These are phyloP conservation scores for Colletotrichum sublineola DNA, from an alignment of 2,329 filamentous ascomycete genomes.

Conservation along the genomic window DNA sequence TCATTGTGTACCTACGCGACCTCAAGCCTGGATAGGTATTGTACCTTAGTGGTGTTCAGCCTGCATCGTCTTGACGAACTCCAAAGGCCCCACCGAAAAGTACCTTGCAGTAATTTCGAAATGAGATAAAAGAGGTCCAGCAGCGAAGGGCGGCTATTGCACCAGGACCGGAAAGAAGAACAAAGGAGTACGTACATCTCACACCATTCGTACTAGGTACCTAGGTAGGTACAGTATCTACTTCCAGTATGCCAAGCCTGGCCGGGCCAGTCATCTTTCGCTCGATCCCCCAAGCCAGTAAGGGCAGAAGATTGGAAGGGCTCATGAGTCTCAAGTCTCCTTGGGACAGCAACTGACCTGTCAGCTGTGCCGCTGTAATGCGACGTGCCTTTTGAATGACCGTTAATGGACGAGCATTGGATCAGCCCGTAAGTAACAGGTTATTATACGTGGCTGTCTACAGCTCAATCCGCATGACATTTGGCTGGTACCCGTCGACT, in stretches of 20 bases:
- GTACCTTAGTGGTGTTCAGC: too few relatives aligned
- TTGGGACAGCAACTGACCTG: constrained; percentile 8
- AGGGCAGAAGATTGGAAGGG: not conserved
- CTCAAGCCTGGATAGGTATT: too few relatives aligned
- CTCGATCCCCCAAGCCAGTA: not conserved
- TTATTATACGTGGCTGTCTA: not conserved
- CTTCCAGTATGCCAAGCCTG: not conserved
- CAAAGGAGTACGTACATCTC: not conserved
- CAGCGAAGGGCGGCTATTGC: not conserved
- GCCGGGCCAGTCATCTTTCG: not conserved
- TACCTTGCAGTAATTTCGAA: constrained; percentile 17
- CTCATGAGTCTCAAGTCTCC: not conserved
- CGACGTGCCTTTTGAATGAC: constrained; percentile 1
- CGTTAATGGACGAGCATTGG: constrained; percentile 8
- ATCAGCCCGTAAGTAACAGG: constrained; percentile 2
- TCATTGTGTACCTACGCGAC: too few relatives aligned
- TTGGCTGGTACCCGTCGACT: not conserved
- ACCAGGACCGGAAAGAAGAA: not conserved
- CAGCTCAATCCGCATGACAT: not conserved
- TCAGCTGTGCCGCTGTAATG: constrained; percentile 18
- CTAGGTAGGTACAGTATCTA: not conserved
- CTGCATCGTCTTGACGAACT: not conserved
- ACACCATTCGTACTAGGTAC: too few relatives aligned
- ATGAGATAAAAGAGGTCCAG: not conserved
- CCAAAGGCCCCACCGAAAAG: constrained; percentile 12